Evolutionary conservation across 768 basidiomycete genomes (phyloP), one percentile per base, ranked within the genome.

Genomic region (Phylloporus arenicola): DNA sequence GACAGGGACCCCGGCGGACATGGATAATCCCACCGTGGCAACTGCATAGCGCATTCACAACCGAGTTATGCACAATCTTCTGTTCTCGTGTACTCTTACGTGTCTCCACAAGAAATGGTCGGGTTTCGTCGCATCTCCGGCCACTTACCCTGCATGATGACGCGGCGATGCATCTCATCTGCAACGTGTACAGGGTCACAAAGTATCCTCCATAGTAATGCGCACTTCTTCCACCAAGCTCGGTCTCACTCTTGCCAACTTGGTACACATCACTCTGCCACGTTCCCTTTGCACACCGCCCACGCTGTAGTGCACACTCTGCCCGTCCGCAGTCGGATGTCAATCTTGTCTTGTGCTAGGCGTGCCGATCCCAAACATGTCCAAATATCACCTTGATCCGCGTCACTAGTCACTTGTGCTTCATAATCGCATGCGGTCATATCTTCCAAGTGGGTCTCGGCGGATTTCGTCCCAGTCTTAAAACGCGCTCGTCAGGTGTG

Each of bases 1-100:
- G 53, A 58, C 41, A 53, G 51, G 54, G 48, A 44, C 45, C 35
- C 57, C 67, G 67, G 67, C 67, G 67, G 67, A 68, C 58, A 68
- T 68, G 57, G 33, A 40, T 50, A 48, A 31, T n/a, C n/a, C n/a
- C n/a, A n/a, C n/a, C n/a, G n/a, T 8, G 35, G 38, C 48, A 50
- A 40, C 43, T 25, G 24, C 5, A 30, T 20, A 19, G 17, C 17
- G 10, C 35, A 37, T 19, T 10, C 45, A 27, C 45, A 37, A 39
- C 40, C 40, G 11, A 19, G 35, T n/a, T 45, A 13, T 31, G 12
- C 30, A 13, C 30, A n/a, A 14, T 13, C 19, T 14, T 19, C 22
- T 24, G 20, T 52, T 49, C 50, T 41, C 37, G 25, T 24, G 48
- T 10, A 43, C n/a, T 43, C 25, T n/a, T 31, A 30, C 30, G 39